Base-by-base conservation (phyloP, 768 basidiomycete species). In the Amanita rubescens region DNA sequence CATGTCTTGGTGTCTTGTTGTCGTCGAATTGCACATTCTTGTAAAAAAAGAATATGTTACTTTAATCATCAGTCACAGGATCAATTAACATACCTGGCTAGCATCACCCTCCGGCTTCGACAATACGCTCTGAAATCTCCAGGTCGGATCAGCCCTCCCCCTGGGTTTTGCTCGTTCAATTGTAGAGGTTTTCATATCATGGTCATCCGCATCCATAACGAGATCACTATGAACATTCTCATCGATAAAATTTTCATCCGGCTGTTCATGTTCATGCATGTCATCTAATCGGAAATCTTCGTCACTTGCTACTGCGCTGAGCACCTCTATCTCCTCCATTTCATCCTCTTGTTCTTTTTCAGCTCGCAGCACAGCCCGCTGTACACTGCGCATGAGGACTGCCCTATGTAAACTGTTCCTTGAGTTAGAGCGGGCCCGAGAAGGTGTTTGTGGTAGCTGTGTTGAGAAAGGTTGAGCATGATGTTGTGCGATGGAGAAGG, bases 371-470 rank as follows among this genome's bases (percentile, higher is more conserved):
- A 79, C 75, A 0, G 79, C 79, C 12, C 84, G 73, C 60, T 87
- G 85, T 0, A 84, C 84, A 35, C 82, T 84, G 9, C 84, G 76
- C 11, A 89, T 79, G 9, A 89, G 70, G 2, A 89, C 86, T 0
- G 83, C 82, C 11, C 80, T 79, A 59, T 89, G 85, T 1, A 89
- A 67, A 2, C 80, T 81, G 14, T 72, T 71, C 1, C 78, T 69
- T 3, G 70, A 68, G n/a, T 65, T 59, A 24, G 70, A 73, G 30
- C 70, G 66, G 22, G 70, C 68, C 2, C 63, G 67, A 0, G 44
- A 30, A 8, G 75, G 69, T 1, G 73, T 71, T 37, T 66, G 63
- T 6, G 70, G 72, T 6, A 63, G 62, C 53, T 67, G 56, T 8
- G 46, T 34, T 10, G 41, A 56, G 35, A 61, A 59, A 27, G 35